Conservation (phyloP, 176 grass and related monocot genomes). For the Triticum dicoccoides region DNA sequence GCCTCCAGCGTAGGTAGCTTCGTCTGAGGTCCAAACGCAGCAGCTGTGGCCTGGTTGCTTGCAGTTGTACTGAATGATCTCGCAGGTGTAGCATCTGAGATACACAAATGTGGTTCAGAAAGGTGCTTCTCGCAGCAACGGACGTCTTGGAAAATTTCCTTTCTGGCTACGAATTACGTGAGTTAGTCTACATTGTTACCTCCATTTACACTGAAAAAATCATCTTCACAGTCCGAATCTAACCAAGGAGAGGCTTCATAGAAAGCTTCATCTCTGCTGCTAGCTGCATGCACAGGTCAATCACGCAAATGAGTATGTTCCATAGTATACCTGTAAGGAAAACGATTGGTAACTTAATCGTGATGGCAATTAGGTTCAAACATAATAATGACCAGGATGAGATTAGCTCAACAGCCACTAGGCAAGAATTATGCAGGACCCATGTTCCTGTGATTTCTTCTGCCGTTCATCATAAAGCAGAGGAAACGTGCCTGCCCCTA, state of each 20-base stretch:
- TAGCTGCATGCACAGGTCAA: constrained; percentile 18
- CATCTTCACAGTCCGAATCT: constrained; percentile 88
- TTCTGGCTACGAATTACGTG: background rate
- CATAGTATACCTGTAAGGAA: background rate
- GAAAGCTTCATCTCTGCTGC: constrained; percentile 64
- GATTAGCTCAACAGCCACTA: background rate
- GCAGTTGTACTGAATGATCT: constrained; percentile 9
- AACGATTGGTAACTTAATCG: background rate
- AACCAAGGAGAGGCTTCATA: constrained; percentile 72
- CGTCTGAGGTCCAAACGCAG: background rate
- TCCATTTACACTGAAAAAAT: constrained; percentile 92
- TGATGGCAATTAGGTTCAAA: background rate
- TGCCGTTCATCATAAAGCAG: background rate
- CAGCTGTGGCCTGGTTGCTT: background rate
- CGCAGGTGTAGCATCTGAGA: constrained; percentile 35
- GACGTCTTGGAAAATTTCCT: background rate
- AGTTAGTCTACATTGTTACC: constrained; percentile 35
- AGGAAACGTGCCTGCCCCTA: background rate
- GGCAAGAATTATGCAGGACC: background rate
- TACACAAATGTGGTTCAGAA: background rate
- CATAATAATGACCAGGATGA: background rate
- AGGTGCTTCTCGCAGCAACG: no score
- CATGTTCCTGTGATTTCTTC: background rate
- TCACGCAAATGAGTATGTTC: no score
- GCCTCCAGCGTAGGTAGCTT: constrained; percentile 29